Percentiles rank a stretch among this genome's conserved stretches.
Evolutionary conservation across 805 yeast species (phyloP).

Genomic region (Barnettozyma siamensis): DNA sequence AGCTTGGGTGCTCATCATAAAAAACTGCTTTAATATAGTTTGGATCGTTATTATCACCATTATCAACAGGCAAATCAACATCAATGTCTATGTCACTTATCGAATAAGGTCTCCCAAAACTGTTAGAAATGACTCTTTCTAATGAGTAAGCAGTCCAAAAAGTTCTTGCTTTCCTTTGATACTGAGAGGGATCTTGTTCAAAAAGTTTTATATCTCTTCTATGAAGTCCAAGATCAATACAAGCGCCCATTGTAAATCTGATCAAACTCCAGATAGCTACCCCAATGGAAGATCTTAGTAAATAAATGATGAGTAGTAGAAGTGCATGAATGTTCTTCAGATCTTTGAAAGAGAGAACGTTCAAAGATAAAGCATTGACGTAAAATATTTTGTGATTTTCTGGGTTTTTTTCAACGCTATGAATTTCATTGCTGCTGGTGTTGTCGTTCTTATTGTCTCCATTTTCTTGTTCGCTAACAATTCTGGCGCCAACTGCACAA

Average conservation of each 20-base stretch:
- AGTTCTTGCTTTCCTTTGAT: conserved; percentile 1
- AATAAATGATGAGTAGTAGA: conserved; percentile 1
- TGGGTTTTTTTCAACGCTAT: not conserved
- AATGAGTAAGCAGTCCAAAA: conserved; percentile 5
- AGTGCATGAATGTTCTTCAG: not conserved
- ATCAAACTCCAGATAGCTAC: conserved; percentile 1
- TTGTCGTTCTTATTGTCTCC: too few relatives aligned
- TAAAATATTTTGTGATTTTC: conserved; percentile 2
- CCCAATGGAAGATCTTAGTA: conserved; percentile 1
- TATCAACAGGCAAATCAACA: conserved; percentile 3
- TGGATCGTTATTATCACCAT: not conserved
- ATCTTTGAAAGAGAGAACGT: not conserved
- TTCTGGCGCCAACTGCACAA: conserved; percentile 4
- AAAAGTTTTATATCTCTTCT: conserved; percentile 2
- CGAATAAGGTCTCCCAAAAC: conserved; percentile 4
- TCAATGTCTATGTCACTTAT: conserved; percentile 5
- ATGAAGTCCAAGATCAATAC: conserved; percentile 4
- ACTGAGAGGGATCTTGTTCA: not conserved
- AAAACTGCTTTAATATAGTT: conserved; percentile 1
- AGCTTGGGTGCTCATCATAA: not conserved
- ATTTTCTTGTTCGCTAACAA: conserved; percentile 1
- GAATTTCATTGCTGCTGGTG: too few relatives aligned
- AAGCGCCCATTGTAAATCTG: not conserved
- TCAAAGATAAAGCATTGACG: not conserved
- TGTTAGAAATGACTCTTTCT: conserved; percentile 4